Evolutionary conservation across 352 stramenopile genomes (phyloP).

Genomic region (Globisporangium viniferum): DNA sequence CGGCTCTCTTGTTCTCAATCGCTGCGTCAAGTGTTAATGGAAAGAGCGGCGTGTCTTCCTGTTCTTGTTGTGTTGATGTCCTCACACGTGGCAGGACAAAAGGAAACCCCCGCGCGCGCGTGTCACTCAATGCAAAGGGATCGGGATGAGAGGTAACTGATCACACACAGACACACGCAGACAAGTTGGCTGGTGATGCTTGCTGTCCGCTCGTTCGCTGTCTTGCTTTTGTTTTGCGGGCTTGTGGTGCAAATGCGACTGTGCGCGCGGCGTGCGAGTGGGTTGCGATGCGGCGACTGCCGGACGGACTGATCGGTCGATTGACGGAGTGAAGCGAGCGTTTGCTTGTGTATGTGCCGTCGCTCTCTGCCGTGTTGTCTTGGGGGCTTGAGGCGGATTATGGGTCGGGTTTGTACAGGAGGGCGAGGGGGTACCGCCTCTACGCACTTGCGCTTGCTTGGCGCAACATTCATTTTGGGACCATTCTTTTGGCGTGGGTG

Average conservation of each 20-base stretch:
- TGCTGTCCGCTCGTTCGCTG: no score
- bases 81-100: neutral
- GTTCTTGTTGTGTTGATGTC: neutral
- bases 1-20: neutral
- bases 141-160: neutral
- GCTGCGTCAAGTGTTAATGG: neutral
- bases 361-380: slow-evolving; percentile 2
- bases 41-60: neutral
- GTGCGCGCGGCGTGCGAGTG: neutral
- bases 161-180: neutral
- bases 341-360: neutral
- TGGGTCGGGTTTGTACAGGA: neutral
- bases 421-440: neutral
- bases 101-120: neutral
- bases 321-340: neutral
- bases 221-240: neutral
- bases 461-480: neutral
- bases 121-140: neutral
- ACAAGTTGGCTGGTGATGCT: neutral
- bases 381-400: neutral
- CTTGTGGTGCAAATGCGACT: neutral
- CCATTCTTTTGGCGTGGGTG: no score
- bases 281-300: neutral
- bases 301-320: neutral
- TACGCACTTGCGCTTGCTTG: neutral